Conservation (phyloP, 2,329 filamentous ascomycete species). For the Plenodomus lindquistii region DNA sequence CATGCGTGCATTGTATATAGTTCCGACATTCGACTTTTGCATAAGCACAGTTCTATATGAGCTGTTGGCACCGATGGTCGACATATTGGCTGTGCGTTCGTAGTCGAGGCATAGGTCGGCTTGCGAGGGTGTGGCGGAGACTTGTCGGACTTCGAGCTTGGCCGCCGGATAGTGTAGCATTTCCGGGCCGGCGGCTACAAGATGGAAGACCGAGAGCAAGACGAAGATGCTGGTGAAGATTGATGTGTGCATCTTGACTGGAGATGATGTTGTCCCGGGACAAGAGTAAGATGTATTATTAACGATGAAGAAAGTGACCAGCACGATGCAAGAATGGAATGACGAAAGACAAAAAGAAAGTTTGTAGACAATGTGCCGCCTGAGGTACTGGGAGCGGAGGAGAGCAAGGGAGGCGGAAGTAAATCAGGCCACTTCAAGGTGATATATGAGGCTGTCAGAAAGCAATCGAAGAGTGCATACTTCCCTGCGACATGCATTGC, state of each 20-base stretch:
- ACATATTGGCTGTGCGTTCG: slow-evolving; percentile 52
- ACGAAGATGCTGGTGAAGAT: slow-evolving; percentile 31
- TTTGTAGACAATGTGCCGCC: slow-evolving; percentile 14
- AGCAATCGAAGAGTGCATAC: slow-evolving; percentile 28
- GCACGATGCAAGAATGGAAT: slow-evolving; percentile 30
- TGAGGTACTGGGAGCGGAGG: slow-evolving; percentile 22
- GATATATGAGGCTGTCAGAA: slow-evolving; percentile 33
- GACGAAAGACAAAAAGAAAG: slow-evolving; percentile 17
- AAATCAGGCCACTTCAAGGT: slow-evolving; percentile 38
- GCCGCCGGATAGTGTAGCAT: slow-evolving; percentile 13
- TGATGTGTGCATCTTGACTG: slow-evolving; percentile 28
- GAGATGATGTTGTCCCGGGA: neutral
- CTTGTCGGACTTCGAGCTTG: slow-evolving; percentile 33
- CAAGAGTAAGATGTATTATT: neutral
- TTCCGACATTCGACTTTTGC: slow-evolving; percentile 50
- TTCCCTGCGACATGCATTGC: slow-evolving; percentile 34
- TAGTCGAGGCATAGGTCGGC: slow-evolving; percentile 49
- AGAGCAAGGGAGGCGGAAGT: slow-evolving; percentile 24
- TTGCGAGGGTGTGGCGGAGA: slow-evolving; percentile 24
- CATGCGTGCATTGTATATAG: slow-evolving; percentile 43
- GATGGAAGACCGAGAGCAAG: slow-evolving; percentile 28
- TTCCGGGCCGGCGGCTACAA: slow-evolving; percentile 19
- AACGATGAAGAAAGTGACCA: slow-evolving; percentile 32
- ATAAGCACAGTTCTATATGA: slow-evolving; percentile 54
- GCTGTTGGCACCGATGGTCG: slow-evolving; percentile 51